Evolutionary conservation across 768 basidiomycete genomes (phyloP), one percentile per base, ranked within the genome.

Genomic region (Zangia roseola): DNA sequence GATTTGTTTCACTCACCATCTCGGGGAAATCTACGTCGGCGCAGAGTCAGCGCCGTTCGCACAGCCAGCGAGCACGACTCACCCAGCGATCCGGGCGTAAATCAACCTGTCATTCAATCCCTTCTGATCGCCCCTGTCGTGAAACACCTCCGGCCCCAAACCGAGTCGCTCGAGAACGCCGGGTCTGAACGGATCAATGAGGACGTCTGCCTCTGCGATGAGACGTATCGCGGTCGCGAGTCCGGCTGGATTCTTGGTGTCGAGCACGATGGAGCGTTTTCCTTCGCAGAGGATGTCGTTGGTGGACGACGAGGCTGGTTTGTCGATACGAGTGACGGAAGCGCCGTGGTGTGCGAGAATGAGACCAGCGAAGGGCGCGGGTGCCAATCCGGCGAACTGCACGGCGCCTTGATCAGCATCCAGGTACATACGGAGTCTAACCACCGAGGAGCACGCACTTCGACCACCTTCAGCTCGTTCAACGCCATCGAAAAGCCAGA

Each of bases 131-230:
- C 67, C 73, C 26, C 60, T 60, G 40, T 82, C 81, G 16, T 89
- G 69, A 59, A 91, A 90, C 4, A 84, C 74, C 5, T 86, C 80
- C 1, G 90, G 91, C 10, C 87, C 90, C 16, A 93, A 71, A 2
- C 85, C 86, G 25, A 91, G 70, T 50, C 78, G 76, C 60, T 93
- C 90, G 69, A 92, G 74, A 2, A 91, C 88, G 1, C 90, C 91
- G 42, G 90, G 88, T 40, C 90, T 74, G 64, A 87, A 93, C 1
- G 91, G 83, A 61, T 93, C 90, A 58, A 93, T 88, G 38, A 92
- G 70, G 14, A 92, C 76, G 64, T 93, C 90, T n/a, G 88, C 85
- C 30, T 74, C 65, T 24, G 71, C 63, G 20, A 91, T 78, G 49
- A 93, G 71, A 38, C 72, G 77, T 62, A 75, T 75, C 47, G 85